Evolutionary conservation across 2,329 filamentous ascomycete genomes (phyloP), one percentile per base, ranked within the genome.

Genomic region (Pseudogymnoascus sp.): DNA sequence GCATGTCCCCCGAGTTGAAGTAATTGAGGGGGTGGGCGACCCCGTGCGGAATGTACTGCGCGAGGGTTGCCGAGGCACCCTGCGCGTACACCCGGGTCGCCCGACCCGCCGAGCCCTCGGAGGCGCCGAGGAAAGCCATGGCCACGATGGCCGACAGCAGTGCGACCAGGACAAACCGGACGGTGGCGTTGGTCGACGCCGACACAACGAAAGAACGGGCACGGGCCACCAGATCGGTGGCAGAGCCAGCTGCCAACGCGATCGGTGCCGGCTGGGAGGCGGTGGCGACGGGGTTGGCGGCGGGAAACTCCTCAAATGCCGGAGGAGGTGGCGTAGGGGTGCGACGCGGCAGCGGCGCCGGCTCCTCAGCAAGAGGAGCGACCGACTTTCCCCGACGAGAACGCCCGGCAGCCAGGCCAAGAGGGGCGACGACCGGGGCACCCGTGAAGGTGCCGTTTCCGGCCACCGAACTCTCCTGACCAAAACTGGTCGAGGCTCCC

Each of bases 1-100:
- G 62, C 33, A 71, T 53, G 15, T 69, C 69, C 15, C 44, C 64
- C 9, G 65, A 31, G 19, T 57, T 62, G 38, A 71, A 65, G 10
- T 64, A 44, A 26, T 65, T 65, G 3, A 65, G 35, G 11, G 68
- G 67, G 50, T 68, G 65, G 17, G 50, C 62, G n/a, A 68, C 11
- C 36, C 47, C 40, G 28, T 65, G 62, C 8, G 71, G 71, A 47
- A 72, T 62, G 50, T 70, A 66, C 64, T 69, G 68, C 40, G 65
- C 65, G 33, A 38, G 59, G 59, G 36, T 61, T 13, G 17, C 64
- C 26, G 28, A 33, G 44, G 42, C 66, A 50, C 35, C 59, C 23
- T 42, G 59, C 36, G 15, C 59, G 23, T 38, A 36, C 33, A 42
- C 40, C 33, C 36, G 59, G 59, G 59, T 38, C 33, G 59, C 59